phyloP scores from a whole-genome alignment of 805 yeast species.

The Millerago galiae region DNA sequence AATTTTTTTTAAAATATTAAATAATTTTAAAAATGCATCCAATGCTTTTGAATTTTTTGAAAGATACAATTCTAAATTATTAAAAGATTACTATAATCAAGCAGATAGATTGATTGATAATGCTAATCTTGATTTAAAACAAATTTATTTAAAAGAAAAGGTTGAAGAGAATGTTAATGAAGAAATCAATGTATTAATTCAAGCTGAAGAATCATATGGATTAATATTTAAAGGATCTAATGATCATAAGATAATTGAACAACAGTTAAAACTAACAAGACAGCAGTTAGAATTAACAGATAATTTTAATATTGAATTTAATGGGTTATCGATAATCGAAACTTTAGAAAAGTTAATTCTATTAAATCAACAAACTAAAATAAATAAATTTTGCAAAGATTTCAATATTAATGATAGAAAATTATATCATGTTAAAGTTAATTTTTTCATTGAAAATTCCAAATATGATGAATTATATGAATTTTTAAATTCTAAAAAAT shows the following conservation, averaged over 20 bases:
- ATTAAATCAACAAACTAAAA: slow-evolving; percentile 42
- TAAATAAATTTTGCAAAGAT: slow-evolving; percentile 23
- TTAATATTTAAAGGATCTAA: slow-evolving; percentile 29
- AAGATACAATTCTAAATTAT: slow-evolving; percentile 29
- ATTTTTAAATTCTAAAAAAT: slow-evolving; percentile 41
- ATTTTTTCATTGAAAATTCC: slow-evolving; percentile 36
- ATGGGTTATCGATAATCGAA: slow-evolving; percentile 28
- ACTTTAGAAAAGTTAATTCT: slow-evolving; percentile 40
- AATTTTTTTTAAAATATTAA: slow-evolving; percentile 62
- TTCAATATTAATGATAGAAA: slow-evolving; percentile 54
- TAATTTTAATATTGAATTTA: slow-evolving; percentile 23
- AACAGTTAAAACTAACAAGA: slow-evolving; percentile 37
- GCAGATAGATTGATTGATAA: slow-evolving; percentile 49
- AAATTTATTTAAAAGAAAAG: neutral
- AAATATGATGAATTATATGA: slow-evolving; percentile 53
- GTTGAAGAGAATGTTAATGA: slow-evolving; percentile 13
- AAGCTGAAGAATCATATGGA: slow-evolving; percentile 24
- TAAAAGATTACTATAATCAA: slow-evolving; percentile 56
- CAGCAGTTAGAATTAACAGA: slow-evolving; percentile 39
- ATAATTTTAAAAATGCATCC: slow-evolving; percentile 35
- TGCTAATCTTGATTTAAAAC: slow-evolving; percentile 34
- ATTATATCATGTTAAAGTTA: slow-evolving; percentile 47
- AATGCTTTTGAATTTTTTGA: slow-evolving; percentile 29
- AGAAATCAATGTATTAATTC: slow-evolving; percentile 22
- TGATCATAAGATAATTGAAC: slow-evolving; percentile 36